Conservation (phyloP, 2,329 filamentous ascomycete genomes). For the Ascochyta fabae region DNA sequence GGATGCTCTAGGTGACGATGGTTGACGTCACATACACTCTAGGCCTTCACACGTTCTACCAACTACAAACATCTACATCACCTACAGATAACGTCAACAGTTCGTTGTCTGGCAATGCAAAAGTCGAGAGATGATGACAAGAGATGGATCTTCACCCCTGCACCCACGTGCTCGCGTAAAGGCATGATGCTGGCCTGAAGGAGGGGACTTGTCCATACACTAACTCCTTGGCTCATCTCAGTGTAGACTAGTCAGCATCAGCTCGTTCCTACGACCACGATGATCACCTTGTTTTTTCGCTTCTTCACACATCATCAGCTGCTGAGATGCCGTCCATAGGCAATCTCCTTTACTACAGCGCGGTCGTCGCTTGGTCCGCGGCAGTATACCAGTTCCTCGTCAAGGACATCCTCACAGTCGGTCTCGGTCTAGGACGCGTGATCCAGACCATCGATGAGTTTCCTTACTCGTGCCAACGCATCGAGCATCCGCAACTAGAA, state of each 20-base stretch:
- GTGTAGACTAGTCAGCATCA: not conserved
- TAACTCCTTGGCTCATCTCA: conserved; percentile 3
- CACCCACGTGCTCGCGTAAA: conserved; percentile 14
- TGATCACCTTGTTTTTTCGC: not conserved
- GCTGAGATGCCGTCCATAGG: conserved; percentile 7
- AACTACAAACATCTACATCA: not conserved
- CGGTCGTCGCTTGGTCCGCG: conserved; percentile 33
- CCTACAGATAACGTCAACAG: not conserved
- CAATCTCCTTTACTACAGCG: conserved; percentile 11
- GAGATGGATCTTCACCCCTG: conserved; percentile 1
- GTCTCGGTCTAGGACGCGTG: conserved; percentile 34
- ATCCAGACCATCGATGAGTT: conserved; percentile 40
- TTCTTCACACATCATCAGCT: not conserved
- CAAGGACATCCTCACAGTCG: conserved; percentile 31
- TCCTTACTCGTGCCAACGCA: conserved; percentile 32
- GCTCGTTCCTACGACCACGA: not conserved
- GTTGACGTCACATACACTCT: conserved; percentile 11
- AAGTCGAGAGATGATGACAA: not conserved
- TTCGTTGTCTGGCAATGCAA: not conserved
- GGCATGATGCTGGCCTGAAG: conserved; percentile 8
- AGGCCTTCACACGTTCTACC: conserved; percentile 23
- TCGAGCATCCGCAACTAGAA: conserved; percentile 33
- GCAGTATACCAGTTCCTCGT: conserved; percentile 37
- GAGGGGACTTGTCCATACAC: not conserved
- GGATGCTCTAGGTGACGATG: not conserved